Base-by-base conservation (phyloP, 805 yeast genomes). In the Candida golubevii region DNA sequence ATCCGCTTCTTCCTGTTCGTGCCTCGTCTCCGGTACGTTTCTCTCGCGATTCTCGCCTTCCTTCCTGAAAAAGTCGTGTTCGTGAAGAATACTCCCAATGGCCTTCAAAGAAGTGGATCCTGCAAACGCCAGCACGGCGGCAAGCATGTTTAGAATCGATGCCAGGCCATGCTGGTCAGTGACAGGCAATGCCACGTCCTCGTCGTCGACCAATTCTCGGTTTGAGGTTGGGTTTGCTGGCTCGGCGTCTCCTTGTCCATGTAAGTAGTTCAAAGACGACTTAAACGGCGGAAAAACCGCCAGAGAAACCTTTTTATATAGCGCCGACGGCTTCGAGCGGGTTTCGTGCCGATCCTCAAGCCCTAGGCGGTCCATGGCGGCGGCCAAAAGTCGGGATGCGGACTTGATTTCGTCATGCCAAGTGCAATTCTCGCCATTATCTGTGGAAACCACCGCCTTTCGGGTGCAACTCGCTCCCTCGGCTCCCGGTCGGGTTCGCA, bases 61-160 rank as follows among this genome's bases (percentile, higher is more conserved):
- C 8, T 41, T 36, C 7, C 26, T 40, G 13, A 35, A 35, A 7
- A 30, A 36, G 26, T 39, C 34, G 8, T 41, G 33, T 27, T 48
- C 48, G 12, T 48, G 42, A 8, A 48, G 36, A 15, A 45, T 42
- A 26, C 43, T 48, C 11, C 47, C 44, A 26, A 49, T 39, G 6
- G 45, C 42, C 33, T 46, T 45, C 15, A 53, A 42, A 14, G 51
- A 38, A 1, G 57, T 55, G 7, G 60, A 40, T 1, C 67, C 71
- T 0, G 67, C 51, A 42, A 52, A 59, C 6, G 66, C 55, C 36
- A 58, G 60, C 0, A 69, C 59, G 1, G 69, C 56, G 14, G 69
- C 56, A 6, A 69, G 45, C 37, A 65, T 48, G 47, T 59, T 57
- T 27, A 65, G 43, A 23, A 67, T 55, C 35, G 60, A 59, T 36